Evolutionary conservation across 2,329 filamentous ascomycete species (phyloP), one percentile per base, ranked within the genome.

Genomic region (Corinectria fuckeliana): DNA sequence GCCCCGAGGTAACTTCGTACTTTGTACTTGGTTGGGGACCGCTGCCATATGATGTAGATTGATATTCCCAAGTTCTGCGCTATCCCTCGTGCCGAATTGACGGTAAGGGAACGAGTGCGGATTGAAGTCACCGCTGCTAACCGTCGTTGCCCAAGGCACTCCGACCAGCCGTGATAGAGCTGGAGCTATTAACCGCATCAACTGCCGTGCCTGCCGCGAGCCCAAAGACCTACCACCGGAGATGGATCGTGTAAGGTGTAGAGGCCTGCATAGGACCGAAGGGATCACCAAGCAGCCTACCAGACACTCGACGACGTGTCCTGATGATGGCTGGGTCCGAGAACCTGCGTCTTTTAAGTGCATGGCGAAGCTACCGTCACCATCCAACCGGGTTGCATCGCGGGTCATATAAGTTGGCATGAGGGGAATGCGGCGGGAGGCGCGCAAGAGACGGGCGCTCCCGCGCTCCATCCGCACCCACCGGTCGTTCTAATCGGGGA

Each of bases 381-480:
- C 56, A 30, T 39, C 57, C 42, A 56, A 41, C 53, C 58, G 56
- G 42, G 51, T 61, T 63, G 57, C 60, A 61, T 65, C 56, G 51
- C 36, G 51, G 20, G 39, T 26, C 32, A 51, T 55, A n/a, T n/a
- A n/a, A n/a, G 47, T 51, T 50, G 38, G 44, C 14, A 54, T 41
- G 52, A 55, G 30, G 32, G 56, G 61, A 54, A 60, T 63, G 62
- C 65, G 65, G 64, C 68, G 68, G 68, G 66, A 68, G 63, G 63
- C 62, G 68, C 63, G 68, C 63, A 67, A 68, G 56, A 41, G 60
- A 60, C 68, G 68, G 68, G 61, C 68, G 58, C 68, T 70, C 68
- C 68, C 68, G 68, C 64, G 50, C 41, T 48, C 39, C 45, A 28
- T 58, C 54, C 55, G 57, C 57, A 61, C 63, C 53, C 57, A 61